These are phyloP conservation scores for Aphanomyces stellatus DNA, from an alignment of 352 stramenopile genomes.

Conservation along the genomic window DNA sequence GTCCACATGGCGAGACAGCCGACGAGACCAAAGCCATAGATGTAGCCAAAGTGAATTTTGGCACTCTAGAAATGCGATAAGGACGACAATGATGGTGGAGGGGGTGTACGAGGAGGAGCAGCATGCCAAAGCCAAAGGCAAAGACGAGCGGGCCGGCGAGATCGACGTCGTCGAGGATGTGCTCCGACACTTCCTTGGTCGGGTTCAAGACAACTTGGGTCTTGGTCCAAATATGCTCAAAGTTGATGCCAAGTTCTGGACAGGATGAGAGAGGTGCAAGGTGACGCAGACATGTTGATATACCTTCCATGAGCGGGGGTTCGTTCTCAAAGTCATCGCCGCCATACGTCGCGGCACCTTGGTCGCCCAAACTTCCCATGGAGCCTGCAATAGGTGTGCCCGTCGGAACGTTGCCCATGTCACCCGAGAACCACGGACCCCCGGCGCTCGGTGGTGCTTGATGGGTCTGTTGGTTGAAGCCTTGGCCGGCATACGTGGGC, in stretches of 20 bases:
- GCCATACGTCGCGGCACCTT: constrained; percentile 15
- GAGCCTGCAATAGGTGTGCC: neutral
- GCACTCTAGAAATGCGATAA: constrained; percentile 36
- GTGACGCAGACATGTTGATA: neutral
- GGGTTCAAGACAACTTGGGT: constrained; percentile 92
- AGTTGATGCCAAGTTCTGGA: constrained; percentile 96
- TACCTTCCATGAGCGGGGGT: constrained; percentile 92
- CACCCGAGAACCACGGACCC: neutral
- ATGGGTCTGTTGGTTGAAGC: neutral
- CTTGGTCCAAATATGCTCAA: constrained; percentile 96
- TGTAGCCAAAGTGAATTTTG: constrained; percentile 98
- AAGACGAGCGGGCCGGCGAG: constrained; percentile 94
- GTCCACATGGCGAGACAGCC: constrained; percentile 94
- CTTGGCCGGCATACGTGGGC: neutral
- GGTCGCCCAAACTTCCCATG: constrained; percentile 9
- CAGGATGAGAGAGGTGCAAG: too few relatives aligned
- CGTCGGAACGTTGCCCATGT: neutral
- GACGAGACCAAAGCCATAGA: constrained; percentile 97
- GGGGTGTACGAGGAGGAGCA: constrained; percentile 81
- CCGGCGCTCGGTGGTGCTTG: neutral
- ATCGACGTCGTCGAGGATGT: constrained; percentile 89
- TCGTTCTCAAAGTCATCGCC: constrained; percentile 94
- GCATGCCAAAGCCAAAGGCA: constrained; percentile 90
- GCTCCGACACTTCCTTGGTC: constrained; percentile 82
- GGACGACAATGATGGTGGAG: neutral